Conservation (phyloP, 139 green algal genomes). For the Chlorella sp. region DNA sequence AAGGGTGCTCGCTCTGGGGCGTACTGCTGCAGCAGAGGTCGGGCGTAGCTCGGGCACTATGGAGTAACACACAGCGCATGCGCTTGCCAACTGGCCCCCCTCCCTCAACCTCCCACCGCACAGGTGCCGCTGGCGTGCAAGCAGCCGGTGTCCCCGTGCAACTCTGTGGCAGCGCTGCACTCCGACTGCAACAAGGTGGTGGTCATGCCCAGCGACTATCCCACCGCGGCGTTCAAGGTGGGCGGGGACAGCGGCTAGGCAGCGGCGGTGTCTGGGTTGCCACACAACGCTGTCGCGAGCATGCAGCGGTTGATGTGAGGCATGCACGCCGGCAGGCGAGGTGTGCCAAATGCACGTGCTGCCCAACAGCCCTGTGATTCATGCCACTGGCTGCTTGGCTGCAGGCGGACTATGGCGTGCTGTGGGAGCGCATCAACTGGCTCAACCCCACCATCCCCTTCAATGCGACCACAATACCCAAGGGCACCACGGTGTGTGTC, state of each 20-base stretch:
- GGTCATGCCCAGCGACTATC: neutral
- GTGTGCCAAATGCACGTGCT: no score
- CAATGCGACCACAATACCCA: neutral
- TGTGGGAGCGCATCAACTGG: constrained; percentile 19
- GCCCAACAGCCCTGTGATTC: no score
- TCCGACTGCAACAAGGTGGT: constrained; percentile 4
- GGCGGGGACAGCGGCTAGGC: no score
- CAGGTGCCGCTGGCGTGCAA: neutral
- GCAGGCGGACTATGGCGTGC: neutral
- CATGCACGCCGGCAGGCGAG: no score
- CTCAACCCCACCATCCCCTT: constrained; percentile 8
- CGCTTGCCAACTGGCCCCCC: neutral
- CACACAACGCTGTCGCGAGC: no score
- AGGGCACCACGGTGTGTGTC: neutral
- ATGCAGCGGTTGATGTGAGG: no score
- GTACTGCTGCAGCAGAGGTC: no score
- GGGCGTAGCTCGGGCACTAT: no score
- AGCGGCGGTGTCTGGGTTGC: no score
- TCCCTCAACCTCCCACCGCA: neutral
- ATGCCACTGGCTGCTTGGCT: neutral
- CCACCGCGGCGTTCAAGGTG: neutral
- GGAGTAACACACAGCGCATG: no score
- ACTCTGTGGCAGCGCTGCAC: constrained; percentile 12
- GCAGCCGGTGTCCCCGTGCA: neutral
- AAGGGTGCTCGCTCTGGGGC: no score